Percentiles rank a stretch among this genome's conserved stretches.
Evolutionary conservation across 768 basidiomycete species (phyloP).

Genomic region (Aureoboletus auriporus): DNA sequence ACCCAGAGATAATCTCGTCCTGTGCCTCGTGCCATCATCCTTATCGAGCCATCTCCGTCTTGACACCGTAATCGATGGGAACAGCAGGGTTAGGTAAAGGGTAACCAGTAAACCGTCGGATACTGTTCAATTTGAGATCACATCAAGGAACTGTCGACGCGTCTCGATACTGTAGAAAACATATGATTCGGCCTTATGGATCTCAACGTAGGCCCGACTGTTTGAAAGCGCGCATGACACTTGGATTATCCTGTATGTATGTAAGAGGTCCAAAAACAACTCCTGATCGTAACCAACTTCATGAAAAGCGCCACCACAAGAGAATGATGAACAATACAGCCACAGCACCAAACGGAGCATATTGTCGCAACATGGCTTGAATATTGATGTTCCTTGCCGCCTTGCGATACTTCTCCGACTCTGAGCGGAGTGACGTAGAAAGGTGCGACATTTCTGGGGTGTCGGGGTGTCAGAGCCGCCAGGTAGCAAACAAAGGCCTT

Average conservation of each 20-base stretch:
- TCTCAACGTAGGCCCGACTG: no score
- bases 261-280: slow-evolving; percentile 17
- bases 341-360: slow-evolving; percentile 87
- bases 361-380: slow-evolving; percentile 91
- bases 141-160: no score
- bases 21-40: slow-evolving; percentile 26
- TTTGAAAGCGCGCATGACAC: neutral
- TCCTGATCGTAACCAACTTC: slow-evolving; percentile 15
- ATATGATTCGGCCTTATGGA: no score
- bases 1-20: slow-evolving; percentile 13
- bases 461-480: neutral
- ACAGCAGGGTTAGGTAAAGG: neutral
- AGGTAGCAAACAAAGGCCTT: slow-evolving; percentile 28
- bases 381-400: slow-evolving; percentile 93
- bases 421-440: slow-evolving; percentile 89
- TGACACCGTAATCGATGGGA: slow-evolving; percentile 5
- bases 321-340: slow-evolving; percentile 74
- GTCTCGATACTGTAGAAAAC: no score
- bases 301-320: slow-evolving; percentile 77
- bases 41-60: slow-evolving; percentile 33
- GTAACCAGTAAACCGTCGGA: neutral
- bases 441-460: slow-evolving; percentile 90
- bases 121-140: no score
- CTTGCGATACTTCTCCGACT: slow-evolving; percentile 96
- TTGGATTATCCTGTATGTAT: slow-evolving; percentile 28